phyloP scores from a whole-genome alignment of 1,284 basidiomycete genomes.

The Phlebopus sp. region DNA sequence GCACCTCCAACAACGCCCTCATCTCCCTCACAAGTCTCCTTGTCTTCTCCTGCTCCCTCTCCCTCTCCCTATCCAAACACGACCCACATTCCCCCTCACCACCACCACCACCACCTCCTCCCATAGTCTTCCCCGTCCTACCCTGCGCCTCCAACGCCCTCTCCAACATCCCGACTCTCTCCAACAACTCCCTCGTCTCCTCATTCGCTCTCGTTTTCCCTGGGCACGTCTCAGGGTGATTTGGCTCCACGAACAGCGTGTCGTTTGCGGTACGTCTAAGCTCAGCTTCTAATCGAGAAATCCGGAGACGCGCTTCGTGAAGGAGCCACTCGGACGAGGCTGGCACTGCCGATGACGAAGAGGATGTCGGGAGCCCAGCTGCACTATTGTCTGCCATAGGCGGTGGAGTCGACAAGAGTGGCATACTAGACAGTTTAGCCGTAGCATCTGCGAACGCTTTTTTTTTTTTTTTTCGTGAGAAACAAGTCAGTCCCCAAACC shows the following conservation, averaged over 20 bases:
- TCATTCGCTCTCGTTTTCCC: conserved; percentile 17
- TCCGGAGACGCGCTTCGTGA: conserved; percentile 4
- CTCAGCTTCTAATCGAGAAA: conserved; percentile 7
- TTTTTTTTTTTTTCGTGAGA: too few species aligned
- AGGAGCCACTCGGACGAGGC: not conserved
- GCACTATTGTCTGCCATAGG: not conserved
- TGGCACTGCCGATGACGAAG: not conserved
- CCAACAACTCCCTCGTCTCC: conserved; percentile 17
- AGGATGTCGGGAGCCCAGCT: not conserved
- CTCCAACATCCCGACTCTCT: conserved; percentile 26
- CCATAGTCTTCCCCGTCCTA: conserved; percentile 11
- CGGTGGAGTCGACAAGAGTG: conserved; percentile 9
- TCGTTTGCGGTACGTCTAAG: conserved; percentile 6
- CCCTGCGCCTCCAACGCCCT: conserved; percentile 8
- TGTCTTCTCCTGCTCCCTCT: conserved; percentile 23
- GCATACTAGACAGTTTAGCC: conserved; percentile 4
- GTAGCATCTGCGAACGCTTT: conserved; percentile 20
- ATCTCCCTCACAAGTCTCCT: conserved; percentile 16
- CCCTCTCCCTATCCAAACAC: not conserved
- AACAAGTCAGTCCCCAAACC: not conserved
- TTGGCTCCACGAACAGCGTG: conserved; percentile 6
- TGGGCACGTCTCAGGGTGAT: conserved; percentile 1
- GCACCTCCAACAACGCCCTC: conserved; percentile 17
- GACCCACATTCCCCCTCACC: too few species aligned
- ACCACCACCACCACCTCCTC: too few species aligned